These are phyloP conservation scores for Fusarium graminum DNA, from an alignment of 2,329 filamentous ascomycete species.

Conservation along the genomic window DNA sequence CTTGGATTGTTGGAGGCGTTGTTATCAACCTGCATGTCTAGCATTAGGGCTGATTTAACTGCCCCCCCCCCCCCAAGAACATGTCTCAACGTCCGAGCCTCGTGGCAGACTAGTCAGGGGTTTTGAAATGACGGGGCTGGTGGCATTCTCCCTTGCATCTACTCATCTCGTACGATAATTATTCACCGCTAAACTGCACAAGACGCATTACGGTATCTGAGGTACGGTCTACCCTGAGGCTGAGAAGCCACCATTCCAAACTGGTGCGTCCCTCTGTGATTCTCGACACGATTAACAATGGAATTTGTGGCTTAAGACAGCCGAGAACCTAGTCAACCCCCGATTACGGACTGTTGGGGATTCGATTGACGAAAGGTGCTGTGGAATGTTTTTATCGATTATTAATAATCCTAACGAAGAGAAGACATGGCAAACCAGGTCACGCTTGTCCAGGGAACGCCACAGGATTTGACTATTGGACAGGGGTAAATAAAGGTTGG, in stretches of 20 bases:
- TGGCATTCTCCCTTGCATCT: conserved; percentile 5
- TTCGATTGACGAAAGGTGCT: background rate
- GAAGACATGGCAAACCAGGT: too few relatives aligned
- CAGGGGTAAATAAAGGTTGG: too few relatives aligned
- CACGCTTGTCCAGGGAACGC: too few relatives aligned
- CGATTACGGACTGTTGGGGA: background rate
- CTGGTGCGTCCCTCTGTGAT: background rate
- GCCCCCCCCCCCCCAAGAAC: background rate
- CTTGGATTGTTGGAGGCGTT: too few relatives aligned
- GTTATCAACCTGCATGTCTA: too few relatives aligned
- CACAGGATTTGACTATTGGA: too few relatives aligned
- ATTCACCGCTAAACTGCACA: background rate
- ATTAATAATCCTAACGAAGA: background rate
- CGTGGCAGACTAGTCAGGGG: conserved; percentile 4
- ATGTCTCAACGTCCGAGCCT: conserved; percentile 8
- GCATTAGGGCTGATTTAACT: background rate
- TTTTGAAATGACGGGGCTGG: background rate
- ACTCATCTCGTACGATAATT: background rate
- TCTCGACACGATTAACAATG: conserved; percentile 5
- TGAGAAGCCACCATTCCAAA: conserved; percentile 29
- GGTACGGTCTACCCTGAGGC: background rate
- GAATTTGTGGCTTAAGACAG: conserved; percentile 11
- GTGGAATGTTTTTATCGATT: conserved; percentile 5
- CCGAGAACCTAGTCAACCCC: background rate
- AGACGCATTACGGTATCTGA: background rate